Evolutionary conservation across 441 rosid genomes (phyloP).

Genomic region (Theobroma grandiflorum): DNA sequence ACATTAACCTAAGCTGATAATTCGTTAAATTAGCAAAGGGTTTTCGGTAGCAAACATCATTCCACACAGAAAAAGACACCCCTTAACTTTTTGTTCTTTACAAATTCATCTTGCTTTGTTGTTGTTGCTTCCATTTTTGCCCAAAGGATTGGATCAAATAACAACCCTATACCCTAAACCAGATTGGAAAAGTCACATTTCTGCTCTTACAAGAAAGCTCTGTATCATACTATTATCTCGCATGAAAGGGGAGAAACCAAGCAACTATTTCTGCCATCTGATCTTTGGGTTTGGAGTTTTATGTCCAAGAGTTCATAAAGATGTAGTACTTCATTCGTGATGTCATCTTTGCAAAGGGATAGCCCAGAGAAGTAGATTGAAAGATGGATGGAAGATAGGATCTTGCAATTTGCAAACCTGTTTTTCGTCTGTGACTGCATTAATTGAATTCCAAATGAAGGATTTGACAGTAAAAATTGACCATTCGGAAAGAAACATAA

Average conservation of each 20-base stretch:
- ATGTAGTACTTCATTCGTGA: not conserved
- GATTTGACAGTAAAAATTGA: not conserved
- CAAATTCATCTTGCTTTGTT: not conserved
- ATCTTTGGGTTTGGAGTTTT: not conserved
- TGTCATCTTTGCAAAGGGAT: not conserved
- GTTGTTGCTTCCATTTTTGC: not conserved
- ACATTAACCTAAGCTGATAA: not conserved
- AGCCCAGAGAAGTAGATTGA: not conserved
- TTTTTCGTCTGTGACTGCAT: not conserved
- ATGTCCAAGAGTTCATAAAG: not conserved
- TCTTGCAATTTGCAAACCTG: not conserved
- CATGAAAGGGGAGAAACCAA: not conserved
- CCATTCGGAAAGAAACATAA: not conserved
- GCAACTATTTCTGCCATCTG: not conserved
- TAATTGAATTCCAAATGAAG: not conserved
- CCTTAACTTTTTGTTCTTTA: not conserved
- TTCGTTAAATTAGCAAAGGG: not conserved
- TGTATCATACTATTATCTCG: not conserved
- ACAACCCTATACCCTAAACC: not conserved
- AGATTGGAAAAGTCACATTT: not conserved
- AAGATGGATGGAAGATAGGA: not conserved
- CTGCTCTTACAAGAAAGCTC: not conserved
- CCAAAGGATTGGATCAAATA: not conserved
- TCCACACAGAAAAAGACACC: not conserved
- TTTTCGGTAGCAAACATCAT: not conserved